A percentile compares a stretch with the other conserved stretches of the same genome.
These are phyloP conservation scores for Bertia moriformis DNA, from an alignment of 2,329 filamentous ascomycete genomes.

Conservation along the genomic window DNA sequence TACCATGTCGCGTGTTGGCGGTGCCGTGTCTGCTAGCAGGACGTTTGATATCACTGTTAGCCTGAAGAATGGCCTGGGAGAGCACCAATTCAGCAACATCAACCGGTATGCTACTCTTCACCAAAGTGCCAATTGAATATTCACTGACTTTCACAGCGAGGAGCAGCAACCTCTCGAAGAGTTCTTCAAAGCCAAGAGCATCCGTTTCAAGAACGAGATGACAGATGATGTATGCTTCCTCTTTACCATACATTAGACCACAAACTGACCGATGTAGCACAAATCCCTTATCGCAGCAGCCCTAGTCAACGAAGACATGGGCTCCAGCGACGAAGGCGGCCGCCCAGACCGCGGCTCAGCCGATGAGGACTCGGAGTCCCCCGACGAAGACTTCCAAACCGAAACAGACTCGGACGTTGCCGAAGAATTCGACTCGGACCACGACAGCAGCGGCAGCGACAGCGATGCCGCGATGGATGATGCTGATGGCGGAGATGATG, in stretches of 20 bases:
- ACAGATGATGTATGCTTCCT: constrained; percentile 54
- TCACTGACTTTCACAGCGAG: constrained; percentile 30
- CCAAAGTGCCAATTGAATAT: not conserved
- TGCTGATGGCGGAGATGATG: constrained; percentile 33
- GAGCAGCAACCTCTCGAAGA: constrained; percentile 91
- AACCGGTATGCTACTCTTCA: constrained; percentile 40
- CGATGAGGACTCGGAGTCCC: constrained; percentile 88
- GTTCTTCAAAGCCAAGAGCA: constrained; percentile 90
- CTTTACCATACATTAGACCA: no score
- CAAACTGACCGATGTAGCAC: no score
- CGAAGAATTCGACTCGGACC: constrained; percentile 84
- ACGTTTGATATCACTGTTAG: constrained; percentile 95
- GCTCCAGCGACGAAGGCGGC: constrained; percentile 62
- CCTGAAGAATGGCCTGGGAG: constrained; percentile 72
- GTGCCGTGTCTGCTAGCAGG: constrained; percentile 80
- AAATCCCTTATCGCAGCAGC: constrained; percentile 62
- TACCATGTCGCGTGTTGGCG: constrained; percentile 89
- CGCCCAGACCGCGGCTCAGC: constrained; percentile 69
- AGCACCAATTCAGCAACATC: constrained; percentile 97
- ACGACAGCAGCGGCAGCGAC: constrained; percentile 65
- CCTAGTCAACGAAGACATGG: constrained; percentile 69
- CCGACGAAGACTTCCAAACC: constrained; percentile 89
- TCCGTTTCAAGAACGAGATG: constrained; percentile 97
- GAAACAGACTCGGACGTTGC: constrained; percentile 90
- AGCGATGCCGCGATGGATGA: constrained; percentile 35